These are phyloP conservation scores for Phaffomyces antillensis DNA, from an alignment of 805 yeast species.

Conservation along the genomic window DNA sequence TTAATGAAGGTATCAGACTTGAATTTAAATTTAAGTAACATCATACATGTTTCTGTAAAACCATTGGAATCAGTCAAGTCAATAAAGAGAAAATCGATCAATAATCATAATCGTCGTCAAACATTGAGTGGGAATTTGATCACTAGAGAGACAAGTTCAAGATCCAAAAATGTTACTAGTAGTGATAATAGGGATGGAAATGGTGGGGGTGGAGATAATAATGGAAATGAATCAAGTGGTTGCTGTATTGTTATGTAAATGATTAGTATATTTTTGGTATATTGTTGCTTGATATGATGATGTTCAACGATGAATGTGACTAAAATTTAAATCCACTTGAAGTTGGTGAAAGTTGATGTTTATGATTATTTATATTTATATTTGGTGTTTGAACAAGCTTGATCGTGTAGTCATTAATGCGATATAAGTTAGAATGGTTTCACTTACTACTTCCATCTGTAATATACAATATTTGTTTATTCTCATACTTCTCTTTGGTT, in stretches of 20 bases:
- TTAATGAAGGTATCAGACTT: conserved; percentile 6
- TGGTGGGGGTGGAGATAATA: neutral
- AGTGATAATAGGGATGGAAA: neutral
- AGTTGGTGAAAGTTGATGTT: too few species aligned
- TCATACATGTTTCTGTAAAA: conserved; percentile 25
- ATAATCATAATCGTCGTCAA: neutral
- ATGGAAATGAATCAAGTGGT: neutral
- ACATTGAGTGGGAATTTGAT: neutral
- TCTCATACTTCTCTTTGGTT: neutral
- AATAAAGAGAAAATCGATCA: neutral
- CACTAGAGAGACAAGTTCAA: too few species aligned
- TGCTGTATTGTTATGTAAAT: conserved; percentile 10
- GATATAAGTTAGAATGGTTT: too few species aligned
- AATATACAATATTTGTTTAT: neutral
- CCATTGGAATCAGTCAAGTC: conserved; percentile 16
- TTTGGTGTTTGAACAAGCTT: too few species aligned
- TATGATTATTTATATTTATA: too few species aligned
- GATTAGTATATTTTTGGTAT: neutral
- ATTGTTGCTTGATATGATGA: neutral
- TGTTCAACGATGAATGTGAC: too few species aligned
- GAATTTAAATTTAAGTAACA: conserved; percentile 17
- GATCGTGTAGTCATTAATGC: too few species aligned
- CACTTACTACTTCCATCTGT: too few species aligned
- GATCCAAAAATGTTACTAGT: neutral
- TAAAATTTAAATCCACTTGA: too few species aligned